Percentiles rank a stretch among this genome's conserved stretches.
phyloP scores from a whole-genome alignment of 148 eudicot species.

The Mesembryanthemum crystallinum region DNA sequence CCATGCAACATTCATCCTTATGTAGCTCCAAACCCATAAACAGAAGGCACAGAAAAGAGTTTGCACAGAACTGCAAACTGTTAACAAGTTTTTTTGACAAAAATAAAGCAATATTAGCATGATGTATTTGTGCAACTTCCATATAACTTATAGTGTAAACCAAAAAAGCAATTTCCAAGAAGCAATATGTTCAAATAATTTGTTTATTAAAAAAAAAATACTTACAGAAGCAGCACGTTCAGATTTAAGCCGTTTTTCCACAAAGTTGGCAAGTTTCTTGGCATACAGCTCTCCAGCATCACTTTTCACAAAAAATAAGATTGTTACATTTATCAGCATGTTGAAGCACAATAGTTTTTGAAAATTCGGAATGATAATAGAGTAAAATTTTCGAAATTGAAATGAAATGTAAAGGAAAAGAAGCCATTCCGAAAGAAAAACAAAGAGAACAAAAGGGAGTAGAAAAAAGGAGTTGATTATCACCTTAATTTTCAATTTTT shows the following conservation, averaged over 20 bases:
- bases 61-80: not conserved
- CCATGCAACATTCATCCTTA: not conserved
- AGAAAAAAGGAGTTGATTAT: not conserved
- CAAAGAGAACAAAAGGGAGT: not conserved
- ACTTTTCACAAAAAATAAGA: slow-evolving; percentile 35
- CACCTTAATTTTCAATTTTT: not conserved
- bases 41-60: not conserved
- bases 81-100: not conserved
- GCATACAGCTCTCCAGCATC: slow-evolving; percentile 87
- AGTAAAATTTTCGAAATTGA: not conserved
- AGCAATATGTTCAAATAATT: not conserved
- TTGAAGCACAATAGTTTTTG: not conserved
- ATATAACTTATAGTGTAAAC: not conserved
- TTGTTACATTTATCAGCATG: not conserved
- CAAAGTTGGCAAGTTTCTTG: slow-evolving; percentile 94
- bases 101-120: not conserved
- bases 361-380: not conserved
- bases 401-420: not conserved
- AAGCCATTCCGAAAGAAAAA: not conserved
- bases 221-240: slow-evolving; percentile 99
- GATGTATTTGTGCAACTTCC: not conserved
- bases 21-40: not conserved
- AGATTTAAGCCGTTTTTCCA: slow-evolving; percentile 86
- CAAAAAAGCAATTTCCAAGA: not conserved
- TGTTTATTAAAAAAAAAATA: slow-evolving; percentile 15